These are phyloP conservation scores for Suillus luteus DNA, from an alignment of 768 basidiomycete genomes.

Conservation along the genomic window DNA sequence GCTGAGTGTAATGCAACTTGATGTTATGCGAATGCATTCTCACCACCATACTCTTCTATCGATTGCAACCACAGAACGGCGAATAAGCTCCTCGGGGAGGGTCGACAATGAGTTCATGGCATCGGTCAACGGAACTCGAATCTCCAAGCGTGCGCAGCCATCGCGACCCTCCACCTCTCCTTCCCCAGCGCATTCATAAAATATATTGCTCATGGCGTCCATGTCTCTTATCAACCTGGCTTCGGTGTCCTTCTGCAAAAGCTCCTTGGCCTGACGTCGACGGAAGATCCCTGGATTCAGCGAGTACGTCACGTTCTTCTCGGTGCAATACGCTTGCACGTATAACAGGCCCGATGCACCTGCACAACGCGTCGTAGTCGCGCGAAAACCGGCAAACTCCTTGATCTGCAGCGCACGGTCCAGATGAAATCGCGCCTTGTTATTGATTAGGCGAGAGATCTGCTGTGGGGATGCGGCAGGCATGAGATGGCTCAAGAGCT, in stretches of 20 bases:
- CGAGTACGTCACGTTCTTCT: too few relatives aligned
- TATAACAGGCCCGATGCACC: too few relatives aligned
- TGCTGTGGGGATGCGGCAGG: too few relatives aligned
- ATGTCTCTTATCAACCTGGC: background rate
- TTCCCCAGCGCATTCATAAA: background rate
- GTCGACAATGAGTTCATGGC: too few relatives aligned
- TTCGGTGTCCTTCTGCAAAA: background rate
- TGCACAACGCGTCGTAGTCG: background rate
- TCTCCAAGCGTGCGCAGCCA: background rate
- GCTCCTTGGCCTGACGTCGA: too few relatives aligned
- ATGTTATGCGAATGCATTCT: too few relatives aligned
- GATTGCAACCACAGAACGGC: background rate
- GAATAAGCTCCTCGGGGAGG: too few relatives aligned
- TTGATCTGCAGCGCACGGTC: background rate
- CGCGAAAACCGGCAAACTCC: background rate
- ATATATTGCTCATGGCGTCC: background rate
- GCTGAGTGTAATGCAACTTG: too few relatives aligned
- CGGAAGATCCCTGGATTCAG: too few relatives aligned
- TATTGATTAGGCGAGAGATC: too few relatives aligned
- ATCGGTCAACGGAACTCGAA: too few relatives aligned
- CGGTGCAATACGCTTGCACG: background rate
- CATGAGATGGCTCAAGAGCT: too few relatives aligned
- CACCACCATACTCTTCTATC: background rate
- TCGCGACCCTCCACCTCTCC: background rate
- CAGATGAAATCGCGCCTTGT: background rate